A percentile compares a stretch with the other conserved stretches of the same genome.
Conservation (phyloP, 495 filamentous ascomycete genomes). For the Penicillium daleae region DNA sequence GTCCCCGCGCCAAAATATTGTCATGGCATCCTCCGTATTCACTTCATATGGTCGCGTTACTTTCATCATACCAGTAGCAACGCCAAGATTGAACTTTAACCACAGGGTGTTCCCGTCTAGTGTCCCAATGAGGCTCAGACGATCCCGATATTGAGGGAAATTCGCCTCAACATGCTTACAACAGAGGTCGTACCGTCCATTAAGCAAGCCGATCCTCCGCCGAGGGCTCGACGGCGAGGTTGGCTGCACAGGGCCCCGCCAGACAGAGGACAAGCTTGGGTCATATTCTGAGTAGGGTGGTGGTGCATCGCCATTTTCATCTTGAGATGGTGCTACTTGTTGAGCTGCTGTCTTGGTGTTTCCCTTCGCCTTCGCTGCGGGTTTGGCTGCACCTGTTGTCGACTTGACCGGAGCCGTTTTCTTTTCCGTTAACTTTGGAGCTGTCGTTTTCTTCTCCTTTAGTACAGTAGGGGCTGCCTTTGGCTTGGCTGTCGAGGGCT, state of each 20-base stretch:
- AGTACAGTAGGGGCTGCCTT: neutral
- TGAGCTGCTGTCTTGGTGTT: neutral
- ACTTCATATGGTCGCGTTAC: slow-evolving; percentile 1
- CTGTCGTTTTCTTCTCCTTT: neutral
- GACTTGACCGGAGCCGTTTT: neutral
- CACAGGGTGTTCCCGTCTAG: slow-evolving; percentile 1
- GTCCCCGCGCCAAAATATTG: neutral
- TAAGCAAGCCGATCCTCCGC: neutral
- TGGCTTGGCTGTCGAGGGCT: neutral
- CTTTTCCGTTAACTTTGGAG: neutral
- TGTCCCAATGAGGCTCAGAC: neutral
- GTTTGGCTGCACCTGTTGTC: neutral
- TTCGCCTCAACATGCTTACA: neutral
- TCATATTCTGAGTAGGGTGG: slow-evolving; percentile 4
- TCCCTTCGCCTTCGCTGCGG: neutral
- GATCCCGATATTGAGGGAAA: neutral
- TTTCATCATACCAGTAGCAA: slow-evolving; percentile 4
- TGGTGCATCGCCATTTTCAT: neutral
- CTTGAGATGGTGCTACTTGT: neutral
- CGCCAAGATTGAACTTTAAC: neutral
- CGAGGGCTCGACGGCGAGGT: neutral
- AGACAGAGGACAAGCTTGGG: neutral
- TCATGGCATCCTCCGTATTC: neutral
- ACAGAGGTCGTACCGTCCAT: slow-evolving; percentile 1
- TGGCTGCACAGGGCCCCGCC: neutral